A percentile compares a stretch with the other conserved stretches of the same genome.
phyloP scores from a whole-genome alignment of 768 basidiomycete genomes.

The Kwoniella dejecticola region DNA sequence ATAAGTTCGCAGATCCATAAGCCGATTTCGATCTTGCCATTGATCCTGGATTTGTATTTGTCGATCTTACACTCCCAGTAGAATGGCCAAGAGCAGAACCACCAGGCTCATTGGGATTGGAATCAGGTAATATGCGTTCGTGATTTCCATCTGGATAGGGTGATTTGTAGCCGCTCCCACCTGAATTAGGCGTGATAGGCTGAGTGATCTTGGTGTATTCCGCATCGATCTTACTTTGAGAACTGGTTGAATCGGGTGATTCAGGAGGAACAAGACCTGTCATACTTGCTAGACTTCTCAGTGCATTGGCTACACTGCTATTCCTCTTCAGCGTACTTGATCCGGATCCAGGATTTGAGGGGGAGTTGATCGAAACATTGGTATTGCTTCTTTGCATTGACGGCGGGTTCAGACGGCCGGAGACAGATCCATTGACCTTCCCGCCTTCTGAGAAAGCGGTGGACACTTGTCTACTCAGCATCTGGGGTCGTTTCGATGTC shows the following conservation, averaged over 20 bases:
- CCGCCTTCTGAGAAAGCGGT: conserved; percentile 20
- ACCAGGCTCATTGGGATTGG: no score
- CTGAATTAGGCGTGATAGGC: conserved; percentile 5
- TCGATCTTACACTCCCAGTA: not conserved
- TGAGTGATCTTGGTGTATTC: conserved; percentile 8
- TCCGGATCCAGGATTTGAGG: conserved; percentile 7
- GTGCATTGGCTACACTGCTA: conserved; percentile 47
- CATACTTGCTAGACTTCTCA: conserved; percentile 50
- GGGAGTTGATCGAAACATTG: conserved; percentile 23
- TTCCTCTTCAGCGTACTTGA: conserved; percentile 42
- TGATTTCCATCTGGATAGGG: conserved; percentile 45
- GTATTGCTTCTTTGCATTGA: conserved; percentile 42
- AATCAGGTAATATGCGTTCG: conserved; percentile 35
- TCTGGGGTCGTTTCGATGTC: conserved; percentile 16
- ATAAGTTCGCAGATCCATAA: not conserved
- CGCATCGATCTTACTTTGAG: not conserved
- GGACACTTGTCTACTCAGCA: conserved; percentile 20
- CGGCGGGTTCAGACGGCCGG: conserved; percentile 10
- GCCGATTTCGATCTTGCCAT: conserved; percentile 6
- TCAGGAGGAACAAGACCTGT: conserved; percentile 41
- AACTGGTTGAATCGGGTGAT: conserved; percentile 16
- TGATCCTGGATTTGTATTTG: not conserved
- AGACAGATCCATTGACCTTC: conserved; percentile 20
- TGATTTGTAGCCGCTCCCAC: conserved; percentile 26
- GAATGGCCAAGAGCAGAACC: not conserved